phyloP scores from a whole-genome alignment of 2,329 filamentous ascomycete genomes.

The Diaporthe helianthi region DNA sequence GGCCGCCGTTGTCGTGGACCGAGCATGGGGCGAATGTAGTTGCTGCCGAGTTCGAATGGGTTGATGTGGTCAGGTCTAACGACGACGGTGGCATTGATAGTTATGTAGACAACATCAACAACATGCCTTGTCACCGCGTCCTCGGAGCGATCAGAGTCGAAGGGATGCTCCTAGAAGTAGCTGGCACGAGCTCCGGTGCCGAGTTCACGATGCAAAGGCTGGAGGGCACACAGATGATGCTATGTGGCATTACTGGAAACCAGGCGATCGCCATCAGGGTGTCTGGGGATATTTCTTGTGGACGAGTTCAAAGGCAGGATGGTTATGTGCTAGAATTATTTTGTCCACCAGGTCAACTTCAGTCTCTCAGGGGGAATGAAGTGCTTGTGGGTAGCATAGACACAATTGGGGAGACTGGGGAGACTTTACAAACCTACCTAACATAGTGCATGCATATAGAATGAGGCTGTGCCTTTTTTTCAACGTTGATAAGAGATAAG shows the following conservation, averaged over 20 bases:
- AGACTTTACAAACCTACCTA: background rate
- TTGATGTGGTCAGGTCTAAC: background rate
- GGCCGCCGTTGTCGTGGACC: background rate
- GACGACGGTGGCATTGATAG: background rate
- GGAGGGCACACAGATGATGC: background rate
- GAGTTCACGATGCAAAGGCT: background rate
- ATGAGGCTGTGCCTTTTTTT: no score
- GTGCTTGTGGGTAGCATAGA: background rate
- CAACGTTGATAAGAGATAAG: no score
- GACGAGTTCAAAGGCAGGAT: background rate
- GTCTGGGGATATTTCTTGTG: background rate
- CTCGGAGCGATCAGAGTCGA: background rate
- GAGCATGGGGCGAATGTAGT: background rate
- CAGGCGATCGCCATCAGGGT: constrained; percentile 1
- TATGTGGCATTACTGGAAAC: background rate
- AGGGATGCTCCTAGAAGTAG: background rate
- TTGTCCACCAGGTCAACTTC: background rate
- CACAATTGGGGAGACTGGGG: no score
- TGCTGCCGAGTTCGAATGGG: background rate
- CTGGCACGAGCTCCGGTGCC: background rate
- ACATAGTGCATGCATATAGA: no score
- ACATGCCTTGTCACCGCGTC: background rate
- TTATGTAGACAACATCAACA: background rate
- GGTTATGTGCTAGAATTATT: background rate
- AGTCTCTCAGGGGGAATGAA: background rate